These are phyloP conservation scores for Jamesozyma gamospora DNA, from an alignment of 805 yeast genomes.

Conservation along the genomic window DNA sequence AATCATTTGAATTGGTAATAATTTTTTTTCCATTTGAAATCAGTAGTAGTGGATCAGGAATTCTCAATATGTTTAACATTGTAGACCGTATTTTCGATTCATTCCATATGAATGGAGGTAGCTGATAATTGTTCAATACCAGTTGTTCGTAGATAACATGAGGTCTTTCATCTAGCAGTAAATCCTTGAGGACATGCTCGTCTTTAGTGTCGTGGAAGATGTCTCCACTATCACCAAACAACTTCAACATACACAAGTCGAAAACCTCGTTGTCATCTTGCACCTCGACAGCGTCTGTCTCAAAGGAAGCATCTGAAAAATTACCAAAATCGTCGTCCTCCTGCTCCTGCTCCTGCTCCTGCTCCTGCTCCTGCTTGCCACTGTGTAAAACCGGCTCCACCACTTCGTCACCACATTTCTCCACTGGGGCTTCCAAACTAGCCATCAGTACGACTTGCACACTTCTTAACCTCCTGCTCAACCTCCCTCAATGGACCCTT, in stretches of 20 bases:
- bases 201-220: background rate
- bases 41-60: constrained; percentile 3
- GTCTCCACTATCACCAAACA: background rate
- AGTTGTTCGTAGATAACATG: constrained; percentile 25
- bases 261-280: background rate
- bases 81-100: constrained; percentile 18
- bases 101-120: constrained; percentile 23
- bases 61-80: constrained; percentile 20
- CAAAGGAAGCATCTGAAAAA: constrained; percentile 27
- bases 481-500: background rate
- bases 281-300: constrained; percentile 4
- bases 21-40: background rate
- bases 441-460: background rate
- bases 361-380: background rate
- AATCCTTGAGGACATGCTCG: constrained; percentile 6
- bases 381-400: background rate
- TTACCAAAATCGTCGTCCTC: constrained; percentile 30
- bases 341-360: constrained; percentile 5
- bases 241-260: too few relatives aligned
- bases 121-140: constrained; percentile 13
- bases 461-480: background rate
- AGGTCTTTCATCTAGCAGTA: constrained; percentile 22
- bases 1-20: constrained; percentile 11
- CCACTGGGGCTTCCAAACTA: background rate
- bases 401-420: background rate